Evolutionary conservation across 805 yeast species (phyloP).

Genomic region (Candida sphagnicola): DNA sequence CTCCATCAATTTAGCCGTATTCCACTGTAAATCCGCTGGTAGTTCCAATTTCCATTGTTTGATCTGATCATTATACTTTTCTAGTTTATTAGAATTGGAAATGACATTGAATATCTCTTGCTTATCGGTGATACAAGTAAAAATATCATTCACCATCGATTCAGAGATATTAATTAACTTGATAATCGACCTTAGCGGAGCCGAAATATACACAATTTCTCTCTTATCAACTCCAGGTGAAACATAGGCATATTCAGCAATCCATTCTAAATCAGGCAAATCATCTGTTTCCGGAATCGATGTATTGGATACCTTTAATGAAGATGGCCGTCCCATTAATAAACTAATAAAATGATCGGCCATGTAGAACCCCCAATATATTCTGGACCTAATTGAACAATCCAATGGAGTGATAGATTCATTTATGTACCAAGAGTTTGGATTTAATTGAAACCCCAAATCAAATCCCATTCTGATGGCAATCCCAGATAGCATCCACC

Average conservation of each 20-base stretch:
- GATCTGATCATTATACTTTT: conserved; percentile 47
- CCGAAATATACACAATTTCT: conserved; percentile 33
- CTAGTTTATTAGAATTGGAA: conserved; percentile 34
- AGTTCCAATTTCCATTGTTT: conserved; percentile 48
- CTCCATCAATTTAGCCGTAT: conserved; percentile 30
- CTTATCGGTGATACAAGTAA: conserved; percentile 27
- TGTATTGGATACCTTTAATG: conserved; percentile 52
- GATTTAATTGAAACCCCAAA: conserved; percentile 59
- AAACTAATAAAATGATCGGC: conserved; percentile 63
- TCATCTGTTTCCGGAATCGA: conserved; percentile 57
- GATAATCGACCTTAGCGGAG: conserved; percentile 40
- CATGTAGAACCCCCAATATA: conserved; percentile 64
- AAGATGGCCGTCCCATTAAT: conserved; percentile 55
- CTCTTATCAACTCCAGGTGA: conserved; percentile 11
- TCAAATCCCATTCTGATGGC: conserved; percentile 65
- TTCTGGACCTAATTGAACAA: conserved; percentile 52
- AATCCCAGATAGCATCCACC: conserved; percentile 61
- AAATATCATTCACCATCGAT: conserved; percentile 41
- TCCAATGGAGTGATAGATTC: conserved; percentile 42
- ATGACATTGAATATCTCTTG: conserved; percentile 39
- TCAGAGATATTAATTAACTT: conserved; percentile 42
- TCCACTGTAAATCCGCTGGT: conserved; percentile 50
- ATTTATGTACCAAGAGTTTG: conserved; percentile 53
- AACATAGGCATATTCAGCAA: conserved; percentile 49
- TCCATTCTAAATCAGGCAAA: conserved; percentile 59